A percentile compares a stretch with the other conserved stretches of the same genome.
These are phyloP conservation scores for Colletotrichum nymphaeae DNA, from an alignment of 2,329 filamentous ascomycete species.

Conservation along the genomic window DNA sequence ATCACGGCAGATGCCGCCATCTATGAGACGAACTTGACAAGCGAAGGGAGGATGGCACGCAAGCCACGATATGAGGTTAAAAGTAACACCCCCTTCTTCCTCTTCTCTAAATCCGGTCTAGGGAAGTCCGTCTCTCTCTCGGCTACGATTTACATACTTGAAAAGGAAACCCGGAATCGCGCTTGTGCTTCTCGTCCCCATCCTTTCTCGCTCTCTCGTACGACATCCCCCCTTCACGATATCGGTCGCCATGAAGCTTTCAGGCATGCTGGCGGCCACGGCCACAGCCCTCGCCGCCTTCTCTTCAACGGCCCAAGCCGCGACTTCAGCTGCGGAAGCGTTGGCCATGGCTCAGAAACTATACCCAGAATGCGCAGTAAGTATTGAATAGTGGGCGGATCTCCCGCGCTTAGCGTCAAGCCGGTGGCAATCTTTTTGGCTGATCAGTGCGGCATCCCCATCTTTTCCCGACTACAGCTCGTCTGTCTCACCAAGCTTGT, in stretches of 20 bases:
- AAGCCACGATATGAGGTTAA: no score
- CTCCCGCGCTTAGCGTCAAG: constrained; percentile 11
- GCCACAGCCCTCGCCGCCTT: neutral
- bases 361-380: constrained; percentile 36
- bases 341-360: constrained; percentile 24
- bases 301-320: neutral
- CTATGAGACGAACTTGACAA: no score
- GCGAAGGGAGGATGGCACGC: no score
- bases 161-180: neutral
- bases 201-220: no score
- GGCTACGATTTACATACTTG: no score
- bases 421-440: neutral
- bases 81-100: no score
- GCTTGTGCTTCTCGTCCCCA: neutral
- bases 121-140: no score
- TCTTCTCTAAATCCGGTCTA: no score
- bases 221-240: no score
- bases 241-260: constrained; percentile 11
- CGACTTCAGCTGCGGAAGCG: constrained; percentile 4
- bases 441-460: neutral
- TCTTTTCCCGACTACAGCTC: constrained; percentile 31
- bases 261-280: neutral
- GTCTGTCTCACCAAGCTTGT: constrained; percentile 33
- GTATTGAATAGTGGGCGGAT: constrained; percentile 10
- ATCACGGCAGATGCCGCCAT: no score